These are phyloP conservation scores for Cynara cardunculus DNA, from an alignment of 129 eudicot genomes.

Conservation along the genomic window DNA sequence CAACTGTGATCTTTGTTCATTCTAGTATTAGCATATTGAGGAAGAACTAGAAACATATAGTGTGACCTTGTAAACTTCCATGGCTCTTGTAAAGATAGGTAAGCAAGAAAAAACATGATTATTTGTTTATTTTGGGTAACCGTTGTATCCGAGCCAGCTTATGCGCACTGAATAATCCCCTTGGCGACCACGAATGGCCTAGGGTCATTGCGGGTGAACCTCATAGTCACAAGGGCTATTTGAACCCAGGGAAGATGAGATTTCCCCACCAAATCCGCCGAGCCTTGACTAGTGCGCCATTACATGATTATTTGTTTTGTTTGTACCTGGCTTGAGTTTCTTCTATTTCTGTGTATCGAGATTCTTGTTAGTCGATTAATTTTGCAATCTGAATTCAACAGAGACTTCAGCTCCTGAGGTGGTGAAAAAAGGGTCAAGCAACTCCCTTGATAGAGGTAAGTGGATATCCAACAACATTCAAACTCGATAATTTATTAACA, in stretches of 20 bases:
- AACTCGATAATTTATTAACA: not conserved
- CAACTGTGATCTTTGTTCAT: constrained; percentile 19
- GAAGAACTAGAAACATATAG: constrained; percentile 15
- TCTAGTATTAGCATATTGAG: constrained; percentile 20
- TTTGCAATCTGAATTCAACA: constrained; percentile 10
- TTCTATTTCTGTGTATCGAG: not conserved
- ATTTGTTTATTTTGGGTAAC: not conserved
- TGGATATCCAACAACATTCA: not conserved
- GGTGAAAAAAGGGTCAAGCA: constrained; percentile 45
- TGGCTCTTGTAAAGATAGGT: constrained; percentile 31
- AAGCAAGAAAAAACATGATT: not conserved
- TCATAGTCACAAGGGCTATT: no score
- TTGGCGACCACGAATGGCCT: no score
- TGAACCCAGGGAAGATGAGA: no score
- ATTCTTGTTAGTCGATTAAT: not conserved
- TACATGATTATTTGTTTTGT: not conserved
- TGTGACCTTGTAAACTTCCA: not conserved
- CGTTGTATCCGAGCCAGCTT: no score
- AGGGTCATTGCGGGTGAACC: no score
- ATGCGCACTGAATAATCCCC: no score
- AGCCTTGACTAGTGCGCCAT: no score
- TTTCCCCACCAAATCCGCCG: no score
- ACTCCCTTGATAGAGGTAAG: constrained; percentile 62
- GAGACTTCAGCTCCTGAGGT: constrained; percentile 43
- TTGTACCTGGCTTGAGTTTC: not conserved